phyloP scores from a whole-genome alignment of 2,329 filamentous ascomycete species.

The Neofusicoccum cordaticola region DNA sequence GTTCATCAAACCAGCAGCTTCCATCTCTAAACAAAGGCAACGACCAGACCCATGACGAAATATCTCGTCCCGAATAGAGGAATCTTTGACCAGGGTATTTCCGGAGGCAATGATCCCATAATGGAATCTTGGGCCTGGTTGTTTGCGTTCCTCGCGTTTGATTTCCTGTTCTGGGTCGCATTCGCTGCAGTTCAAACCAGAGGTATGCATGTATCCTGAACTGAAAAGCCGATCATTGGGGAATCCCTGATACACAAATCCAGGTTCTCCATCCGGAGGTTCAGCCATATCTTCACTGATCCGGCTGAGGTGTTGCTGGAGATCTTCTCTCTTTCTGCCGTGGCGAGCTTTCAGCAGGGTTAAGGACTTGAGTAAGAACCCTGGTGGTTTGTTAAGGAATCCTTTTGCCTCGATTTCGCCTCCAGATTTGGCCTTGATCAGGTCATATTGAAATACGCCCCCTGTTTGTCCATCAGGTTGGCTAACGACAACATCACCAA shows the following conservation, averaged over 20 bases:
- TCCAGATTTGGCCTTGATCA: slow-evolving; percentile 19
- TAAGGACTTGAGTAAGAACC: slow-evolving; percentile 5
- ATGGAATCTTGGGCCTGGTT: neutral
- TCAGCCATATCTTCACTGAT: neutral
- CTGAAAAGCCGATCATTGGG: slow-evolving; percentile 2
- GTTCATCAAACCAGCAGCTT: slow-evolving; percentile 22
- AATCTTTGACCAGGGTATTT: neutral
- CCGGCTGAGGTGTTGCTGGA: neutral
- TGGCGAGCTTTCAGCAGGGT: neutral
- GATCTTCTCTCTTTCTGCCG: neutral
- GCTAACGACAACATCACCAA: slow-evolving; percentile 29
- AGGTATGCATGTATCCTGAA: neutral
- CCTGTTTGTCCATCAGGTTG: slow-evolving; percentile 19
- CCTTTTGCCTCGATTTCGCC: slow-evolving; percentile 21
- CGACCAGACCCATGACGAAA: no score
- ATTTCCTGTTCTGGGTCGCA: no score
- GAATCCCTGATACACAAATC: neutral
- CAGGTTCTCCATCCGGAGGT: neutral
- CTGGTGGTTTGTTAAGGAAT: slow-evolving; percentile 19
- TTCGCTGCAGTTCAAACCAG: no score
- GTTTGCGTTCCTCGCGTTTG: no score
- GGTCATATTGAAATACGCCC: slow-evolving; percentile 27
- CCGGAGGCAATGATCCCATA: neutral
- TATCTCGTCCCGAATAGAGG: neutral
- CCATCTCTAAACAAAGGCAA: slow-evolving; percentile 22